Evolutionary conservation across 345 rosid genomes (phyloP).

Genomic region (Isatis tinctoria): DNA sequence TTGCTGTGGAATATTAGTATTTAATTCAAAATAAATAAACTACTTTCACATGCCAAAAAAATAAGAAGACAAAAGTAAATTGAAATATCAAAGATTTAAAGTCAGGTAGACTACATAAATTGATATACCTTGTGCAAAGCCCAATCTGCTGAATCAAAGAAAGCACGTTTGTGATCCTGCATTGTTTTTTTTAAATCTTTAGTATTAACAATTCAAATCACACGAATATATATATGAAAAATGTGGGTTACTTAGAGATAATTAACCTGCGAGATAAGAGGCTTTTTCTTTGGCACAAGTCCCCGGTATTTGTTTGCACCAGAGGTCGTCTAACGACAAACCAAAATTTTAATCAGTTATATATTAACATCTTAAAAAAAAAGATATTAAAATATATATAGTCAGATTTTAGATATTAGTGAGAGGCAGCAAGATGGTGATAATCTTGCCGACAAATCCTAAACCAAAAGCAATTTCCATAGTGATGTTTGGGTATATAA

Average conservation of each 20-base stretch:
- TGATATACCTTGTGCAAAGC: slow-evolving; percentile 64
- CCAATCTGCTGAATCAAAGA: slow-evolving; percentile 97
- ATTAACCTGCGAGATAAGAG: slow-evolving; percentile 37
- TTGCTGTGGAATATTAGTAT: slow-evolving; percentile 47
- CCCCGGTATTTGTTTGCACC: slow-evolving; percentile 61
- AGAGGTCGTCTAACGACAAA: slow-evolving; percentile 23
- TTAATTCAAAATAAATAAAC: not conserved
- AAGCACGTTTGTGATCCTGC: slow-evolving; percentile 75
- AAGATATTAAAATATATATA: too few relatives aligned
- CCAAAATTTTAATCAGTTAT: not conserved
- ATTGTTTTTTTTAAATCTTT: not conserved
- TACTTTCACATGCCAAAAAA: not conserved
- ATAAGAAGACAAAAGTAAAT: not conserved
- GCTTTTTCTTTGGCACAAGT: slow-evolving; percentile 80
- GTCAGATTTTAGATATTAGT: not conserved
- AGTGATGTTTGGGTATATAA: not conserved
- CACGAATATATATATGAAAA: not conserved
- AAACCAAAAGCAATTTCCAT: not conserved
- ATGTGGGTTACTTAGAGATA: not conserved
- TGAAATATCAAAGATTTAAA: not conserved
- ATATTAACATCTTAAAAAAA: too few relatives aligned
- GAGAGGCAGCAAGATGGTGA: not conserved
- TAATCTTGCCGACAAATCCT: slow-evolving; percentile 4
- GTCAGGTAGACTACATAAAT: not conserved
- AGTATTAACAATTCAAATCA: not conserved